These are phyloP conservation scores for Chalciporus chontae DNA, from an alignment of 768 basidiomycete genomes.

Conservation along the genomic window DNA sequence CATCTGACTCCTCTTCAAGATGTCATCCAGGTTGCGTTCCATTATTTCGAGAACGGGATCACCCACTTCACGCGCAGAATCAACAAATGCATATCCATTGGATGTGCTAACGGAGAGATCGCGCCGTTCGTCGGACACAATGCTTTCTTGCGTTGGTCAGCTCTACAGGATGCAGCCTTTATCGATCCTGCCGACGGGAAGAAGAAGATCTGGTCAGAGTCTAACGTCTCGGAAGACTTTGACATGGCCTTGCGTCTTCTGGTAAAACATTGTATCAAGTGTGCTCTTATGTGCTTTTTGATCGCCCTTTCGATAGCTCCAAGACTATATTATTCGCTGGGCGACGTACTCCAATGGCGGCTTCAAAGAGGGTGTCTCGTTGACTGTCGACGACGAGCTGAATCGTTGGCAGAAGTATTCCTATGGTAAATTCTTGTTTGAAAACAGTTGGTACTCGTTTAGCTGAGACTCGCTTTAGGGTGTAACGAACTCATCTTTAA, in stretches of 20 bases:
- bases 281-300: conserved; percentile 59
- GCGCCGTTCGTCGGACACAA: conserved; percentile 83
- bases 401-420: conserved; percentile 92
- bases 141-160: conserved; percentile 87
- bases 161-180: conserved; percentile 84
- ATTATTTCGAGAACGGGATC: conserved; percentile 91
- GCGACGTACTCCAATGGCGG: conserved; percentile 83
- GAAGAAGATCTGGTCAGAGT: conserved; percentile 73
- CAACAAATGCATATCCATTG: conserved; percentile 79
- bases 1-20: conserved; percentile 38
- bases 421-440: conserved; percentile 51
- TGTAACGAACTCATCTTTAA: conserved; percentile 72
- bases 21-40: conserved; percentile 86
- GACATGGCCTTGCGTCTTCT: conserved; percentile 62
- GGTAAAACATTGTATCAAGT: conserved; percentile 5
- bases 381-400: conserved; percentile 88
- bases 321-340: conserved; percentile 42
- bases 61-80: conserved; percentile 91
- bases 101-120: conserved; percentile 76
- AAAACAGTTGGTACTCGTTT: not conserved
- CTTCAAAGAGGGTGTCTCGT: conserved; percentile 89
- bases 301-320: conserved; percentile 26
- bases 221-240: conserved; percentile 68
- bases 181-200: conserved; percentile 49
- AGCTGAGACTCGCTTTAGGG: conserved; percentile 29